Percentiles rank a stretch among this genome's conserved stretches.
phyloP scores from a whole-genome alignment of 768 basidiomycete genomes.

The Serpula lacrymans region DNA sequence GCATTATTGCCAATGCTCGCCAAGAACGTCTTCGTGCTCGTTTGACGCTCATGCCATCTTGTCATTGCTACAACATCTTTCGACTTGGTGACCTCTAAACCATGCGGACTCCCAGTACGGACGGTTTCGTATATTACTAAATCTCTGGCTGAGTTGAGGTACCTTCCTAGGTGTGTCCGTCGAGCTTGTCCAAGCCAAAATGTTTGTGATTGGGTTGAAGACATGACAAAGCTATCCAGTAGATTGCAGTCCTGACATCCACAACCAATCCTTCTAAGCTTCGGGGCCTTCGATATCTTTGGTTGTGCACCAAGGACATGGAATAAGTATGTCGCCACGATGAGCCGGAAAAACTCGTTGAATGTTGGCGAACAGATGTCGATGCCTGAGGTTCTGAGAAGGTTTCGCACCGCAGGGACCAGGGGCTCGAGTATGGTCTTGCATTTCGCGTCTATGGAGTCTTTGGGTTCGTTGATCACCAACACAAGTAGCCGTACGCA shows the following conservation, averaged over 20 bases:
- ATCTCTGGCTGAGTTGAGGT: conserved; percentile 15
- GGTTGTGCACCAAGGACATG: conserved; percentile 24
- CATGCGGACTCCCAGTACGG: conserved; percentile 23
- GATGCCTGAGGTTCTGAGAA: conserved; percentile 12
- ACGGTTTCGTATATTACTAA: conserved; percentile 23
- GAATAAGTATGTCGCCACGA: conserved; percentile 27
- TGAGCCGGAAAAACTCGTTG: conserved; percentile 22
- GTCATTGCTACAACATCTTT: conserved; percentile 14
- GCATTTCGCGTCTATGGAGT: conserved; percentile 15
- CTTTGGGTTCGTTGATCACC: conserved; percentile 16
- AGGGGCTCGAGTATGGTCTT: conserved; percentile 24
- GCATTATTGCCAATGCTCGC: conserved; percentile 23
- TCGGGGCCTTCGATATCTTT: conserved; percentile 4
- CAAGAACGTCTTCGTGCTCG: conserved; percentile 24
- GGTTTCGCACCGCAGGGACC: conserved; percentile 18
- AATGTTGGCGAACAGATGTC: conserved; percentile 25
- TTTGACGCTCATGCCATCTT: conserved; percentile 20
- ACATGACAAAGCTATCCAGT: conserved; percentile 26
- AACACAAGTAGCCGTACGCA: conserved; percentile 20
- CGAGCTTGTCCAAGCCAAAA: conserved; percentile 17
- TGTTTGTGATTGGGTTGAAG: conserved; percentile 6
- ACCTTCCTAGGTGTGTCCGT: conserved; percentile 23
- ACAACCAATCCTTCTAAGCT: conserved; percentile 30
- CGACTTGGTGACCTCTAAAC: conserved; percentile 25
- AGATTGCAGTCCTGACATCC: conserved; percentile 27